Conservation (phyloP, 176 grass and related monocot species). For the Raddia distichophylla region DNA sequence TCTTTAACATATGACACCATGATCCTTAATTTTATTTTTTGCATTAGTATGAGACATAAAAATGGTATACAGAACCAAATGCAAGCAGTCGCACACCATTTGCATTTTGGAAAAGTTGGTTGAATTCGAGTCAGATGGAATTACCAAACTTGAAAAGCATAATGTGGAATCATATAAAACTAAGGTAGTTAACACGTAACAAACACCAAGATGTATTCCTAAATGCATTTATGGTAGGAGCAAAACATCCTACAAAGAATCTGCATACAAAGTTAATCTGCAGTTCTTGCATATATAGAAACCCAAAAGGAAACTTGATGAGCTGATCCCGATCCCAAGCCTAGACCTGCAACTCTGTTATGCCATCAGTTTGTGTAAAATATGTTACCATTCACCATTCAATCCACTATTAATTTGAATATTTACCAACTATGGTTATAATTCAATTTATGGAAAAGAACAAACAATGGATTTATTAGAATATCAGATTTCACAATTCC, state of each 20-base stretch:
- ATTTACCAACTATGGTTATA: not conserved
- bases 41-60: not conserved
- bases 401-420: slow-evolving; percentile 13
- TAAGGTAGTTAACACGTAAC: not conserved
- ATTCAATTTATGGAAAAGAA: not conserved
- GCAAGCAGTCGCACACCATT: slow-evolving; percentile 10
- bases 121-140: slow-evolving; percentile 4
- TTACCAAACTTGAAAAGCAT: slow-evolving; percentile 11
- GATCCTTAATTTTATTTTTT: not conserved
- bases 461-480: too few species aligned
- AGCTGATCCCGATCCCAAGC: not conserved
- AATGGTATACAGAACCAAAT: slow-evolving; percentile 9
- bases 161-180: not conserved
- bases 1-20: not conserved
- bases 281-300: not conserved
- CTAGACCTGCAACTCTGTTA: not conserved
- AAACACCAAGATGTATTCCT: not conserved
- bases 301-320: not conserved
- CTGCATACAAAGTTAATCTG: slow-evolving; percentile 5
- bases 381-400: not conserved
- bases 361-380: not conserved
- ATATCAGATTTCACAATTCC: not conserved
- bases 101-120: not conserved
- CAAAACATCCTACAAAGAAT: not conserved
- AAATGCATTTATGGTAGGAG: not conserved